Evolutionary conservation across 805 yeast genomes (phyloP).

Genomic region (Kodamaea restingae): DNA sequence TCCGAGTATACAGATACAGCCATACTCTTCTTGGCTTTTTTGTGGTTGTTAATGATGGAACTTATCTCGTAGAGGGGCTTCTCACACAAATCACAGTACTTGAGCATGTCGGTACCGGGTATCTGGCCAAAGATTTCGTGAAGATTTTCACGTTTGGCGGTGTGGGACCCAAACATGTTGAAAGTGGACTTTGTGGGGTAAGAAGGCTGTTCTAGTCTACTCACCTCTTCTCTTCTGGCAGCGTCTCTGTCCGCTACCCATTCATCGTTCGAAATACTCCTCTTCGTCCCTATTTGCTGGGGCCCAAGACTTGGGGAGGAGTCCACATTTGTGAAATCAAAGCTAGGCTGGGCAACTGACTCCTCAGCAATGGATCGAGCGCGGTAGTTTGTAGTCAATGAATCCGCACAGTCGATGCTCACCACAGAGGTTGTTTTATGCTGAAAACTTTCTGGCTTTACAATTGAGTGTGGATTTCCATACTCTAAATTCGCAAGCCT

Average conservation of each 20-base stretch:
- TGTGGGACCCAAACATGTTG: constrained; percentile 1
- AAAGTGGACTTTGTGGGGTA: not conserved
- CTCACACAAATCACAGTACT: constrained; percentile 66
- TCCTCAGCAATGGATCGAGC: too few relatives aligned
- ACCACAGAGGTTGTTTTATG: too few relatives aligned
- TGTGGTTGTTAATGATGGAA: constrained; percentile 33
- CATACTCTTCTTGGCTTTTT: constrained; percentile 11
- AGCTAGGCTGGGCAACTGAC: too few relatives aligned
- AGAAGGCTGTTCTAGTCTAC: too few relatives aligned
- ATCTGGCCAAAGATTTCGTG: constrained; percentile 37
- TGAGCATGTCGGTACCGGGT: constrained; percentile 37
- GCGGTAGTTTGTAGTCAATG: too few relatives aligned
- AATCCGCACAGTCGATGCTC: too few relatives aligned
- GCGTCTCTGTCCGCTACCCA: not conserved
- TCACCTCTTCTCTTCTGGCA: not conserved
- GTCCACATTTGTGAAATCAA: too few relatives aligned
- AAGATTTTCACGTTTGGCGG: constrained; percentile 20
- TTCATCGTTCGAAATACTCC: not conserved
- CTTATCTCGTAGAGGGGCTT: constrained; percentile 61
- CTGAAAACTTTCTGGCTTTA: too few relatives aligned
- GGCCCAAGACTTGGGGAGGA: too few relatives aligned
- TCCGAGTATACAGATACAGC: constrained; percentile 38
- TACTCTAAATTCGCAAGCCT: too few relatives aligned
- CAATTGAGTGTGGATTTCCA: too few relatives aligned
- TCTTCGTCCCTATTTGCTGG: not conserved